Evolutionary conservation across 345 rosid genomes (phyloP).

Genomic region (Eucalyptus guilfoylei): DNA sequence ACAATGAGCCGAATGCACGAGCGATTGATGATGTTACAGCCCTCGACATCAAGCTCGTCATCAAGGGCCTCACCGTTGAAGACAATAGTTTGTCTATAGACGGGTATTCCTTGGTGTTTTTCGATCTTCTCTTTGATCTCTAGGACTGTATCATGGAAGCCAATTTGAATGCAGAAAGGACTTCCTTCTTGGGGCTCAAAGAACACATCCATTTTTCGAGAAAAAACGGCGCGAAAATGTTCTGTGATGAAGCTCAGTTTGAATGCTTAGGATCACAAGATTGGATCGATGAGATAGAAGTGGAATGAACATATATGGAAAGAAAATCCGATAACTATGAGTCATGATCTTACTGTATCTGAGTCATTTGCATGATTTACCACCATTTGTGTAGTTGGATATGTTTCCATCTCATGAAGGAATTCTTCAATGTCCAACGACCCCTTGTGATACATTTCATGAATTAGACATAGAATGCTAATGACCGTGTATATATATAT

Average conservation of each 20-base stretch:
- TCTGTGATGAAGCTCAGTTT: background rate
- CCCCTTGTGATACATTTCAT: background rate
- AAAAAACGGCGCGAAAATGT: background rate
- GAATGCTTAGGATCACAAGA: background rate
- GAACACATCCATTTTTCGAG: constrained; percentile 12
- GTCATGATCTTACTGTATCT: background rate
- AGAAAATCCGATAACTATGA: background rate
- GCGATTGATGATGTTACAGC: constrained; percentile 6
- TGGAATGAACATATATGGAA: background rate
- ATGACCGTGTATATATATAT: background rate
- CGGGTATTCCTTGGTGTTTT: constrained; percentile 6
- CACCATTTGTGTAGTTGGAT: background rate
- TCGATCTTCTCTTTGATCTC: constrained; percentile 24
- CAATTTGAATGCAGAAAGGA: constrained; percentile 18
- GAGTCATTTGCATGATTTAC: background rate
- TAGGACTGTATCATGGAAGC: constrained; percentile 12
- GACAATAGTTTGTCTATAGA: constrained; percentile 10
- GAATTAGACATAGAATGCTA: background rate
- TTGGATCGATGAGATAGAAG: background rate
- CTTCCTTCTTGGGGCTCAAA: constrained; percentile 5
- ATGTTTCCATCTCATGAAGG: background rate
- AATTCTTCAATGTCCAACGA: background rate
- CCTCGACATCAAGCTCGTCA: constrained; percentile 5
- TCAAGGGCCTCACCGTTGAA: constrained; percentile 16
- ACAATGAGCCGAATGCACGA: constrained; percentile 9